phyloP scores from a whole-genome alignment of 257 asterid genomes.

The Fraxinus cuspidata region DNA sequence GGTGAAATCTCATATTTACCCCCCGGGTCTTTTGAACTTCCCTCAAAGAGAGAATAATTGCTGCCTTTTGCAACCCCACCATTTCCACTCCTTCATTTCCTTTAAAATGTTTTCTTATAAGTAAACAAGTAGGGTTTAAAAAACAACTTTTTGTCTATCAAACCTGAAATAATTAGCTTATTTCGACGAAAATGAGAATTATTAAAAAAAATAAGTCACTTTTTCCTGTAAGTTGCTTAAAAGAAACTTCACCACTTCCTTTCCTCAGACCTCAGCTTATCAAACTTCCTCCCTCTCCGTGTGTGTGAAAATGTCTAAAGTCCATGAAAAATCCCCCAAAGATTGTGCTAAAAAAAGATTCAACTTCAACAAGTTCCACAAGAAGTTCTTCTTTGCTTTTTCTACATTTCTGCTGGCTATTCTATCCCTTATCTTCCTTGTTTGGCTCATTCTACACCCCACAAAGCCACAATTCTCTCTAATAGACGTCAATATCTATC shows the following conservation, averaged over 20 bases:
- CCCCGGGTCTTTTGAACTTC: not conserved
- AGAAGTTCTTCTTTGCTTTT: constrained; percentile 45
- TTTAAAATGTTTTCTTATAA: constrained; percentile 14
- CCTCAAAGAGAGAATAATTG: constrained; percentile 38
- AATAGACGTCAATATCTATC: constrained; percentile 59
- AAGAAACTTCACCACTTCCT: not conserved
- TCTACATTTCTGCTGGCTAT: constrained; percentile 62
- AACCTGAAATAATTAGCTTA: no score
- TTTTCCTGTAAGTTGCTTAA: not conserved
- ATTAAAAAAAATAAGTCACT: not conserved
- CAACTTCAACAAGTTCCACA: constrained; percentile 44
- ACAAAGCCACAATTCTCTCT: constrained; percentile 73
- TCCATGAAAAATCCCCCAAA: constrained; percentile 71
- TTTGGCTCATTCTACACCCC: constrained; percentile 79
- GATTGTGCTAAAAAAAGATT: constrained; percentile 67
- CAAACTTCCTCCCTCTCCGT: not conserved
- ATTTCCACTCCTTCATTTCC: constrained; percentile 26
- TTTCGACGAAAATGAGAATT: no score
- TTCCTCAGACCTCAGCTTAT: not conserved
- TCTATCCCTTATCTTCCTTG: constrained; percentile 61
- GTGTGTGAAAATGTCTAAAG: constrained; percentile 60
- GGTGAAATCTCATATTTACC: not conserved
- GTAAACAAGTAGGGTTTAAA: not conserved
- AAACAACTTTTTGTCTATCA: not conserved
- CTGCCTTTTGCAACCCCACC: constrained; percentile 40